A percentile compares a stretch with the other conserved stretches of the same genome.
These are phyloP conservation scores for Apocynum venetum DNA, from an alignment of 257 asterid species.

Conservation along the genomic window DNA sequence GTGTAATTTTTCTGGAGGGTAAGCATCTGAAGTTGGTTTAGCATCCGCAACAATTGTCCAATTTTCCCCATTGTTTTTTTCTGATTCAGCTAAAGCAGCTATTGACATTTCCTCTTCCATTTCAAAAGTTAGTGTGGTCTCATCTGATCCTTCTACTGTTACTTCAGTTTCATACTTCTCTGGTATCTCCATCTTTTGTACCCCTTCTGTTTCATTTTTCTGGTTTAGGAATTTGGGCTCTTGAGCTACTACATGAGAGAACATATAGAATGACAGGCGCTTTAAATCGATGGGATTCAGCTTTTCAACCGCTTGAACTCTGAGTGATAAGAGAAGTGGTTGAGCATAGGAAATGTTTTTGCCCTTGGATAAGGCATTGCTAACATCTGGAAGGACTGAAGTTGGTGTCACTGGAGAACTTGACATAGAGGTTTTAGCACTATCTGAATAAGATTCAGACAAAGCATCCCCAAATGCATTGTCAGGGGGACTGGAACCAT, in stretches of 20 bases:
- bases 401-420: slow-evolving; percentile 84
- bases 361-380: slow-evolving; percentile 25
- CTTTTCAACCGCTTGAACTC: slow-evolving; percentile 66
- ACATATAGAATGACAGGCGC: slow-evolving; percentile 72
- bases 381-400: slow-evolving; percentile 60
- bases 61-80: slow-evolving; percentile 15
- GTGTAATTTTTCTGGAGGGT: slow-evolving; percentile 7
- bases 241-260: slow-evolving; percentile 47
- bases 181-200: slow-evolving; percentile 12
- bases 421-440: slow-evolving; percentile 29
- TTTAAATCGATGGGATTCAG: slow-evolving; percentile 74
- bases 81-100: slow-evolving; percentile 19
- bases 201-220: slow-evolving; percentile 21
- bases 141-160: slow-evolving; percentile 13
- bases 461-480: slow-evolving; percentile 45
- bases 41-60: slow-evolving; percentile 2
- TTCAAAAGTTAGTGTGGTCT: slow-evolving; percentile 31
- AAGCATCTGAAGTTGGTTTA: slow-evolving; percentile 18
- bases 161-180: slow-evolving; percentile 21
- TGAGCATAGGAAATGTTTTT: slow-evolving; percentile 45
- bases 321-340: slow-evolving; percentile 48
- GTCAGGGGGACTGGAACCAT: slow-evolving; percentile 36
- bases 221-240: slow-evolving; percentile 35
- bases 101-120: slow-evolving; percentile 22
- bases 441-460: slow-evolving; percentile 45